phyloP scores from a whole-genome alignment of 2,329 filamentous ascomycete species.

The Monosporascus sp. region DNA sequence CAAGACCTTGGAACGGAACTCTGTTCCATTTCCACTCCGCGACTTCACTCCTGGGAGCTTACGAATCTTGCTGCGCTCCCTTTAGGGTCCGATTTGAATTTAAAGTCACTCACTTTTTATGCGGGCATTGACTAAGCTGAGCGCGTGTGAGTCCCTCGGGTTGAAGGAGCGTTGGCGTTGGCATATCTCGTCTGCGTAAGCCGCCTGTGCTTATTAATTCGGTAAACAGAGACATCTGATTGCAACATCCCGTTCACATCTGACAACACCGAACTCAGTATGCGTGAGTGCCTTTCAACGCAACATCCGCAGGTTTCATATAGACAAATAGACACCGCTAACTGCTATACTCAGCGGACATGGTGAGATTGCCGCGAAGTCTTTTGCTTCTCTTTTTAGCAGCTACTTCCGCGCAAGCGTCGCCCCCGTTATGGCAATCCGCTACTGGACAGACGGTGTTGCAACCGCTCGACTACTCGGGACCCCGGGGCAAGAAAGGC shows the following conservation, averaged over 20 bases:
- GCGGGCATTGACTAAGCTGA: too few species aligned
- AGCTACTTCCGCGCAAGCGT: slow-evolving; percentile 6
- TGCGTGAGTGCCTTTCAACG: too few species aligned
- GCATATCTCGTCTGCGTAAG: too few species aligned
- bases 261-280: not conserved
- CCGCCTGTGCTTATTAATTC: too few species aligned
- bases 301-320: not conserved
- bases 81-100: too few species aligned
- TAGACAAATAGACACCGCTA: not conserved
- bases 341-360: not conserved
- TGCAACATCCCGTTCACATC: not conserved
- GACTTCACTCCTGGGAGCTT: too few species aligned
- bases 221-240: not conserved
- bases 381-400: slow-evolving; percentile 12
- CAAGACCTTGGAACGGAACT: too few species aligned
- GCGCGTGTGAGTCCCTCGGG: too few species aligned
- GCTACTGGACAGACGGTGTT: slow-evolving; percentile 12
- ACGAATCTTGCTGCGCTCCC: too few species aligned
- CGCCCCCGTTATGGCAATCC: slow-evolving; percentile 12
- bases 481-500: slow-evolving; percentile 13
- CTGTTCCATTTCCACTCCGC: too few species aligned
- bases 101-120: too few species aligned
- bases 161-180: too few species aligned
- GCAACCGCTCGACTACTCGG: slow-evolving; percentile 2
- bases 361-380: not conserved